phyloP scores from a whole-genome alignment of 108 stramenopile species.

The Conticribra weissflogii region DNA sequence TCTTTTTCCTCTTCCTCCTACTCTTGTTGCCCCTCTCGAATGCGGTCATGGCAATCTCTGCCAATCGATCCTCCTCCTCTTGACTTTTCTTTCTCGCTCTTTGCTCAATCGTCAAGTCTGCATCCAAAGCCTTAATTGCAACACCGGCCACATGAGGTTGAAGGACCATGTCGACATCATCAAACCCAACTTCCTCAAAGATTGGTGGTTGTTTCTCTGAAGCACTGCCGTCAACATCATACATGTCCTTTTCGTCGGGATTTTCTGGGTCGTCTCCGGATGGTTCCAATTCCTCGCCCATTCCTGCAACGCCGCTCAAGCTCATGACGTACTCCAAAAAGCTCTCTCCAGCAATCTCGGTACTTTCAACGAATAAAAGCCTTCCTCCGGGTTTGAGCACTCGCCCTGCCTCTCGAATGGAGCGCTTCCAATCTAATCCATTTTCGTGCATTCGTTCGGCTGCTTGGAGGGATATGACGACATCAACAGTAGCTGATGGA shows the following conservation, averaged over 20 bases:
- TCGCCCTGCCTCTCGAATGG: constrained; percentile 75
- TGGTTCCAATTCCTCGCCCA: too few species aligned
- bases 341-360: constrained; percentile 63
- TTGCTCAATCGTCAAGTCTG: constrained; percentile 64
- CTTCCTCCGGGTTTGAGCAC: constrained; percentile 88
- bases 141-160: constrained; percentile 87
- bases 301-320: constrained; percentile 50
- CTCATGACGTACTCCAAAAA: constrained; percentile 72
- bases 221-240: not conserved
- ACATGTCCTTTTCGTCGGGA: constrained; percentile 24
- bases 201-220: constrained; percentile 15
- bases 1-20: constrained; percentile 76
- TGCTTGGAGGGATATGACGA: constrained; percentile 74
- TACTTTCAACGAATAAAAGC: constrained; percentile 82
- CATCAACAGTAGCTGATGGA: constrained; percentile 71
- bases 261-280: constrained; percentile 34
- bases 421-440: constrained; percentile 80
- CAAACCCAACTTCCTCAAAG: constrained; percentile 80
- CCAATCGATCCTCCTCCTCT: constrained; percentile 67
- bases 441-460: constrained; percentile 74
- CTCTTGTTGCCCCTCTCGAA: constrained; percentile 85
- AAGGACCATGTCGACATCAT: constrained; percentile 80
- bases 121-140: constrained; percentile 74
- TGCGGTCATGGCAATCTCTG: constrained; percentile 78
- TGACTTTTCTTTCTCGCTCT: constrained; percentile 43